phyloP scores from a whole-genome alignment of 164 flowering plant genomes.

The Berberis vulgaris region DNA sequence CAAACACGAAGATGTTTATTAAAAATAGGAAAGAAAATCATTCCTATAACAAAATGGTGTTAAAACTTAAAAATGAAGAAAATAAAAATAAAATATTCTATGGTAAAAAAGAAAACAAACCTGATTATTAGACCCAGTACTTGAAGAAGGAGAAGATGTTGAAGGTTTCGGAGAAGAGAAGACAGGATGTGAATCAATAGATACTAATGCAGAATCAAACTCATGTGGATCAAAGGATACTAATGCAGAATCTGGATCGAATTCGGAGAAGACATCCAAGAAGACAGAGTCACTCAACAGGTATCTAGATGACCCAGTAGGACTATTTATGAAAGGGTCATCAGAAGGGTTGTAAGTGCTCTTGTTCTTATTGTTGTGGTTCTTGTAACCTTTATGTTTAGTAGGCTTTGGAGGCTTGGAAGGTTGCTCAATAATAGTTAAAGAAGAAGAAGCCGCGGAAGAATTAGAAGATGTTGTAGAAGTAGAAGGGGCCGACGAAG shows the following conservation, averaged over 20 bases:
- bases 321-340: background rate
- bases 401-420: too few relatives aligned
- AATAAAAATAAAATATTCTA: too few relatives aligned
- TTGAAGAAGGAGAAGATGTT: constrained; percentile 17
- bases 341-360: too few relatives aligned
- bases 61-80: too few relatives aligned
- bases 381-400: too few relatives aligned
- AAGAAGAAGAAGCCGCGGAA: background rate
- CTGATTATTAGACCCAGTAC: constrained; percentile 27
- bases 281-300: constrained; percentile 38
- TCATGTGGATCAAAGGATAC: constrained; percentile 13
- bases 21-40: too few relatives aligned
- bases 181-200: background rate
- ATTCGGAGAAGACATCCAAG: constrained; percentile 24
- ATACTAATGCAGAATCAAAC: background rate
- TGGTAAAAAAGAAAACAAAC: constrained; percentile 6
- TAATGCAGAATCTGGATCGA: constrained; percentile 17
- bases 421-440: background rate
- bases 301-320: constrained; percentile 39
- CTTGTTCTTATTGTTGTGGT: too few relatives aligned
- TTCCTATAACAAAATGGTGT: too few relatives aligned
- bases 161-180: background rate
- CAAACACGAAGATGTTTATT: too few relatives aligned
- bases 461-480: background rate
- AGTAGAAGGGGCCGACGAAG: too few relatives aligned